Conservation (phyloP, 805 yeast species). For the Lipomyces mesembrius region DNA sequence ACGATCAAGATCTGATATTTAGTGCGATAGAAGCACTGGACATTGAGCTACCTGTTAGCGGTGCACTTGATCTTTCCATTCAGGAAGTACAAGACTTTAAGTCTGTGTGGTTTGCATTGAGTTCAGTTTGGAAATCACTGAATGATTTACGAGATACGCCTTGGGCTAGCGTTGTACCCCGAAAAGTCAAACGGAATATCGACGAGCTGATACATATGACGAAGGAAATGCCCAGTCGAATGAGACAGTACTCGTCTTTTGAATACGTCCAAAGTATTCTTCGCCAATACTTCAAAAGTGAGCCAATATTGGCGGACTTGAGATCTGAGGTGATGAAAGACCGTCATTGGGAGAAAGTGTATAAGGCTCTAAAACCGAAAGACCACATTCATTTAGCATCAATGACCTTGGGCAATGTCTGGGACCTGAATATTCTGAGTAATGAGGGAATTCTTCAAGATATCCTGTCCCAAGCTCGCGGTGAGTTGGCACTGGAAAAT, state of each 20-base stretch:
- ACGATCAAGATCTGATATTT: constrained; percentile 39
- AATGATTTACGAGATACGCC: constrained; percentile 49
- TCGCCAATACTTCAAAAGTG: constrained; percentile 49
- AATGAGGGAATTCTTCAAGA: constrained; percentile 56
- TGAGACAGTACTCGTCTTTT: constrained; percentile 72
- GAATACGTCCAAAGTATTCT: constrained; percentile 58
- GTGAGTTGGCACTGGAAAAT: constrained; percentile 69
- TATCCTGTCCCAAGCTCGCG: constrained; percentile 66
- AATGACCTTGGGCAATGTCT: constrained; percentile 61
- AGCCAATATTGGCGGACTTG: constrained; percentile 52
- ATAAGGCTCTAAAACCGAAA: constrained; percentile 10
- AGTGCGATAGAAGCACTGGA: constrained; percentile 48
- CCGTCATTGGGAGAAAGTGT: constrained; percentile 64
- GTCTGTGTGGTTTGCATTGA: constrained; percentile 67
- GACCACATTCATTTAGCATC: constrained; percentile 42
- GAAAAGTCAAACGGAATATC: constrained; percentile 53
- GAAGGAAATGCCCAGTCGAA: constrained; percentile 58
- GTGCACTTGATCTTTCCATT: constrained; percentile 44
- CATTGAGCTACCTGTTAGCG: constrained; percentile 44
- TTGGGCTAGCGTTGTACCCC: constrained; percentile 58
- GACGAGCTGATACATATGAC: constrained; percentile 56
- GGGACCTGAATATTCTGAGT: constrained; percentile 57
- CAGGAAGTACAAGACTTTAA: constrained; percentile 62
- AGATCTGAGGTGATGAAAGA: constrained; percentile 61
- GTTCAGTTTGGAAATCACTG: constrained; percentile 55